Evolutionary conservation across 345 rosid genomes (phyloP), one percentile per base, ranked within the genome.

Genomic region (Abelmoschus esculentus): DNA sequence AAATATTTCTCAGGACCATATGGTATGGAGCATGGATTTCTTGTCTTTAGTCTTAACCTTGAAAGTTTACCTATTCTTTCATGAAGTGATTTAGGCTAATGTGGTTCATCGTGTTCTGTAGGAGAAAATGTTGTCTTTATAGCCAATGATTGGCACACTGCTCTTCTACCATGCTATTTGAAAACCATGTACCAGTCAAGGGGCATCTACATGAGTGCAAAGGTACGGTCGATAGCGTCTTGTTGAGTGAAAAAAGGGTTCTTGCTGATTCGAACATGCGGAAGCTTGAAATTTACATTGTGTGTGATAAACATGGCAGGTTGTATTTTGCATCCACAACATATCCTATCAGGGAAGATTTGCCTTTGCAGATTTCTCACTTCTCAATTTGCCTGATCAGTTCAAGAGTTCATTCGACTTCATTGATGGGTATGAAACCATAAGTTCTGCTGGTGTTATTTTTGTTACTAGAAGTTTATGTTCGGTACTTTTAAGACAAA

Each of bases 61-160:
- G 17, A 28, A 17, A 34, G 53, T 9, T 67, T 38, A 7, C 54
- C 9, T 19, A 38, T 32, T 32, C 36, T 32, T 64, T 66, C 3
- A 17, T 3, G 68, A 71, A 63, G 17, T 22, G 59, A 26, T 8
- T 56, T 31, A 26, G 61, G 26, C 62, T 26, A 14, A 10, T 29
- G 3, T 10, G 40, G 15, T 44, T 69, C 2, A 19, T 70, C 52
- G 44, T 52, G 3, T 62, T n/a, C 38, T 64, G 74, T 85, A 95
- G 97, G 96, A 56, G 99, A 95, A 58, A 84, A 95, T 80, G 91
- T 87, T 60, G 76, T 89, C 59, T 95, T 95, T 66, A 26, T 95
- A 74, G 96, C 91, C 72, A 95, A 91, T 50, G 97, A 95, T 66
- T 95, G 97, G 99, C 99, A 95, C 82, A 89, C 96, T 47, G 93